phyloP scores from a whole-genome alignment of 2,329 filamentous ascomycete species.

The Talaromyces sp. region DNA sequence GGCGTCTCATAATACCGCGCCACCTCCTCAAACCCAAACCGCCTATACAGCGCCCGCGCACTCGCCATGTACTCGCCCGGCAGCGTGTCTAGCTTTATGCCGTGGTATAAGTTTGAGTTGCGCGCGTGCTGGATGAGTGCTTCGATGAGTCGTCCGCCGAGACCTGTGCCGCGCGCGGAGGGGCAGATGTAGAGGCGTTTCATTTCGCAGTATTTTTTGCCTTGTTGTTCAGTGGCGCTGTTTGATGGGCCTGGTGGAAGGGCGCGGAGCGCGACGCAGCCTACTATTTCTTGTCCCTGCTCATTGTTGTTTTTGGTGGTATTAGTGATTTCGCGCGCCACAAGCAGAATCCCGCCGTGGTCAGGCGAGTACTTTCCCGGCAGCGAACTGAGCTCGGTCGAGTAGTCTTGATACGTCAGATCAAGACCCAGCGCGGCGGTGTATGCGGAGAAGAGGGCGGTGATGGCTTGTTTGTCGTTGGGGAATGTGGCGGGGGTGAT shows the following conservation, averaged over 20 bases:
- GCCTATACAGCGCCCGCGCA: slow-evolving; percentile 47
- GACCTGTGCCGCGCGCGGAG: slow-evolving; percentile 43
- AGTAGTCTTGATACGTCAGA: slow-evolving; percentile 54
- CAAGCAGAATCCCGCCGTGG: slow-evolving; percentile 44
- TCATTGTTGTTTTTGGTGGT: slow-evolving; percentile 14
- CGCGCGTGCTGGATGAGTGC: slow-evolving; percentile 42
- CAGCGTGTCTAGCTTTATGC: slow-evolving; percentile 54
- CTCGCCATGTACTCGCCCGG: slow-evolving; percentile 41
- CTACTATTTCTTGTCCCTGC: slow-evolving; percentile 26
- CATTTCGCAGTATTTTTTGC: slow-evolving; percentile 44
- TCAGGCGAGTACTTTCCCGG: slow-evolving; percentile 50
- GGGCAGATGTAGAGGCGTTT: slow-evolving; percentile 54
- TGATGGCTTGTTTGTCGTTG: slow-evolving; percentile 38
- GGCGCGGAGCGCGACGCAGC: slow-evolving; percentile 48
- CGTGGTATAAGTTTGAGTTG: slow-evolving; percentile 42
- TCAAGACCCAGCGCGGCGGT: slow-evolving; percentile 46
- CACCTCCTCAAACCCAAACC: slow-evolving; percentile 49
- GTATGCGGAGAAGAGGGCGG: slow-evolving; percentile 41
- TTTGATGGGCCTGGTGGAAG: slow-evolving; percentile 13
- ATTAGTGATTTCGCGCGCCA: slow-evolving; percentile 31
- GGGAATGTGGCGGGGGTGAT: slow-evolving; percentile 37
- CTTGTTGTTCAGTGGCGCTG: no score
- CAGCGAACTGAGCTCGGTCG: slow-evolving; percentile 46
- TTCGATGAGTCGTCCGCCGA: slow-evolving; percentile 46
- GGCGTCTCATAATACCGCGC: slow-evolving; percentile 54